These are phyloP conservation scores for Botrytis hyacinthi DNA, from an alignment of 2,329 filamentous ascomycete species.

Conservation along the genomic window DNA sequence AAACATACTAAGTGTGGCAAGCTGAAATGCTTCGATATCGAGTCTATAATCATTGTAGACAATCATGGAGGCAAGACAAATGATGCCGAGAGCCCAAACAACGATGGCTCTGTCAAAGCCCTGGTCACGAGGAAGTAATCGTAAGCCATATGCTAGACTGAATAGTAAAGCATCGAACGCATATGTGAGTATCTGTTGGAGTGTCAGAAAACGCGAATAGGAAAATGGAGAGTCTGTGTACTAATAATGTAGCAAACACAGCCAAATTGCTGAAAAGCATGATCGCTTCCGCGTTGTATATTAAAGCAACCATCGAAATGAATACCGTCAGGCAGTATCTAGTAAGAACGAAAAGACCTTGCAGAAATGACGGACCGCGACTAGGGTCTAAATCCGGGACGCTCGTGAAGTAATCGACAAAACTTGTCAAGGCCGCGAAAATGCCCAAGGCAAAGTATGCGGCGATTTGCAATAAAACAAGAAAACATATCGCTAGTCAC, in stretches of 20 bases:
- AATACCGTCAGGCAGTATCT: constrained; percentile 10
- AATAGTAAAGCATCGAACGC: constrained; percentile 34
- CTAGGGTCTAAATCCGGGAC: constrained; percentile 9
- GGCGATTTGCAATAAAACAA: constrained; percentile 31
- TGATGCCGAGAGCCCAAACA: constrained; percentile 27
- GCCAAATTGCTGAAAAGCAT: constrained; percentile 31
- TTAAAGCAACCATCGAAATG: constrained; percentile 13
- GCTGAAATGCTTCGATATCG: constrained; percentile 23
- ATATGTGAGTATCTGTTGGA: constrained; percentile 33
- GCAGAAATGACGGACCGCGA: neutral
- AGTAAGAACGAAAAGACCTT: neutral
- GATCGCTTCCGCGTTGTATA: constrained; percentile 26
- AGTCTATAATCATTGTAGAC: constrained; percentile 34
- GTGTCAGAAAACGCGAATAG: constrained; percentile 18
- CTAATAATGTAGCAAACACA: constrained; percentile 34
- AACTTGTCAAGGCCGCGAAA: constrained; percentile 22
- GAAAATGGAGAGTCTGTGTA: constrained; percentile 19
- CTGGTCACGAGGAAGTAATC: constrained; percentile 25
- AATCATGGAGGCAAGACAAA: constrained; percentile 16
- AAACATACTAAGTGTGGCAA: constrained; percentile 26
- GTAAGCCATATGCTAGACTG: constrained; percentile 25
- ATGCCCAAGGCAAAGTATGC: constrained; percentile 28
- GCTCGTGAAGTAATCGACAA: constrained; percentile 23
- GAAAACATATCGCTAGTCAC: constrained; percentile 34
- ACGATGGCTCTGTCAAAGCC: constrained; percentile 21